Base-by-base conservation (phyloP, 2,329 filamentous ascomycete genomes). In the Hypoxylon sp. region DNA sequence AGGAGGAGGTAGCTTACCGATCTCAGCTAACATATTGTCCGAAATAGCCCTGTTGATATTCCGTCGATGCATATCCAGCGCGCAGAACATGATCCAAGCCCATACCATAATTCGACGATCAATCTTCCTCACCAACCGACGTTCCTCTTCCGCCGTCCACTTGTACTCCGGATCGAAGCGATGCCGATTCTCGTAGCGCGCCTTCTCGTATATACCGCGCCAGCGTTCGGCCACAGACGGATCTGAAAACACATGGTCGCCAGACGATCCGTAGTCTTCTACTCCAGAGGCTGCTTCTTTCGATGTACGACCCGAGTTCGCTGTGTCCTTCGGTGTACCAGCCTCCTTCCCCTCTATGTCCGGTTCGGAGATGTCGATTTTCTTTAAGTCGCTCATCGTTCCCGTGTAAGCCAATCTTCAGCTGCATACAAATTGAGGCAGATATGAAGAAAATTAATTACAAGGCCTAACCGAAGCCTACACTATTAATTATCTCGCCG, bases 141-240 rank as follows among this genome's bases (percentile, higher is more conserved):
- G 83, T 77, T 90, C 88, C 72, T 90, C 88, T 52, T 83, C 81
- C 10, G 81, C 77, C 2, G 84, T 84, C 88, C 88, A 91, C 50
- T 83, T 79, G 50, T 85, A 87, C 1, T 80, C 75, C 0, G 87
- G 87, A 70, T 90, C 87, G 74, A 85, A 90, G 54, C 87, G 82
- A 76, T 90, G 88, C 8, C 81, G 77, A 2, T 87, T 87, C 72
- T 91, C 88, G 71, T 90, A 91, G 5, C 47, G 33, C 5, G 86
- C 85, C 5, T 84, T 83, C 68, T 89, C 86, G 66, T 89, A 89
- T 3, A 88, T 74, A 3, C 78, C 78, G 1, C 81, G 79, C 83
- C 86, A 89, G 71, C 86, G 82, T n/a, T 85, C 82, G 1, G 86
- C 85, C 1, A 86, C 79, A 2, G 80, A 79, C 2, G 85, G 82